Percentiles rank a stretch among this genome's conserved stretches.
Conservation (phyloP, 2,329 filamentous ascomycete species). For the Sporothrix brasiliensis region DNA sequence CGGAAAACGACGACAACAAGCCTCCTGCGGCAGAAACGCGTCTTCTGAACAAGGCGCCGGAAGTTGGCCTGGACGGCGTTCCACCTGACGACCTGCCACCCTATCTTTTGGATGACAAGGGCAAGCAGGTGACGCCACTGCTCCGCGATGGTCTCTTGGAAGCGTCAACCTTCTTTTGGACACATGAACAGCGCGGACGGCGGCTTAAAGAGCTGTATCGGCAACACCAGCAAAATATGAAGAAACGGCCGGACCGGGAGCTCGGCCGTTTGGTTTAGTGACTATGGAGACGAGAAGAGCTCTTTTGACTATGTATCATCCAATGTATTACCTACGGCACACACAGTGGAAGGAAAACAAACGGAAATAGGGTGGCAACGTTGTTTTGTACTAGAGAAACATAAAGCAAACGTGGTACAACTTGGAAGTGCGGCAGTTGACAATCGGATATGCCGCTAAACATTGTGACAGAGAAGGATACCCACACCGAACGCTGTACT, state of each 20-base stretch:
- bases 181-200: conserved; percentile 36
- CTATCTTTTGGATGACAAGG: conserved; percentile 57
- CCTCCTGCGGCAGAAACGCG: not conserved
- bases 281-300: not conserved
- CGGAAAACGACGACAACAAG: not conserved
- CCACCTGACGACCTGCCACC: conserved; percentile 42
- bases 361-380: not conserved
- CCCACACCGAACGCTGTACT: not conserved
- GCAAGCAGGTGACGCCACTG: conserved; percentile 62
- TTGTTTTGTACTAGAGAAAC: not conserved
- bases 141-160: conserved; percentile 47
- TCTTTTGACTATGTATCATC: too few species aligned
- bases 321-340: not conserved
- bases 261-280: not conserved
- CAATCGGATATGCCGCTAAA: conserved; percentile 10
- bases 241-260: conserved; percentile 27
- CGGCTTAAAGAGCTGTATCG: conserved; percentile 48
- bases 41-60: not conserved
- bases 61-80: conserved; percentile 18
- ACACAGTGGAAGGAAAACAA: not conserved
- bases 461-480: not conserved
- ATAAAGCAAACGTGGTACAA: not conserved
- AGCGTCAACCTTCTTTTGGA: conserved; percentile 27
- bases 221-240: conserved; percentile 26
- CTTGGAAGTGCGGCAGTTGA: not conserved